phyloP scores from a whole-genome alignment of 306 rosid species.

The Malus sieversii region DNA sequence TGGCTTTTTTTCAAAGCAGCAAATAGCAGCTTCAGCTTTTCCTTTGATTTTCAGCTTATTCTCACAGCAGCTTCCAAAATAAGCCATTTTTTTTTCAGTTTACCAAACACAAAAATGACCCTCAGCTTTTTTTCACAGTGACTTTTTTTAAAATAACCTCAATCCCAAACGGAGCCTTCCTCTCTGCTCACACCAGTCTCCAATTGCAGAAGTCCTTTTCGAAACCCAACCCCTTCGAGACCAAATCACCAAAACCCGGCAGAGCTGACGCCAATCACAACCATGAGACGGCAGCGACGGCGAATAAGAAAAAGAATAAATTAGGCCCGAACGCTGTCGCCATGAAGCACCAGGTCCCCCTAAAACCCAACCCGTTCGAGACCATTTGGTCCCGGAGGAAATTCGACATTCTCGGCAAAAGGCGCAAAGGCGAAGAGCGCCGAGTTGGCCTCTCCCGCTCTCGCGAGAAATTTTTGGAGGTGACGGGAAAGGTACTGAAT shows the following conservation, averaged over 20 bases:
- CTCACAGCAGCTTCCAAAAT: no score
- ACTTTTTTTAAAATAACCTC: no score
- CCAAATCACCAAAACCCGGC: slow-evolving; percentile 3
- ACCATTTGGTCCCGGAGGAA: no score
- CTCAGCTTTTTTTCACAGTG: no score
- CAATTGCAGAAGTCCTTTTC: slow-evolving; percentile 35
- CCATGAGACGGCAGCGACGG: background rate
- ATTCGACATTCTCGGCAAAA: no score
- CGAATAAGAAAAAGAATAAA: slow-evolving; percentile 47
- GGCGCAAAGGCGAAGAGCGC: slow-evolving; percentile 52
- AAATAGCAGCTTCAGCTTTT: no score
- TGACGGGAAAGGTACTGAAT: slow-evolving; percentile 27
- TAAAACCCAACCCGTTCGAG: background rate
- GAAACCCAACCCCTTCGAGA: slow-evolving; percentile 51
- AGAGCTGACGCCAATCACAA: background rate
- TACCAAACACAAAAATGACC: no score
- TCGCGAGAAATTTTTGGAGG: background rate
- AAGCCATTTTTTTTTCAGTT: no score
- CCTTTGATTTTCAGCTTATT: no score
- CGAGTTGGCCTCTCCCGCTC: slow-evolving; percentile 79
- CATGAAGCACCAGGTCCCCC: slow-evolving; percentile 51
- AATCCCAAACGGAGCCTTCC: background rate
- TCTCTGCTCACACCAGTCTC: background rate
- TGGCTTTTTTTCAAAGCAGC: no score
- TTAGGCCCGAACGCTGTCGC: slow-evolving; percentile 47